phyloP scores from a whole-genome alignment of 2,329 filamentous ascomycete species.

The Claviceps maximensis region DNA sequence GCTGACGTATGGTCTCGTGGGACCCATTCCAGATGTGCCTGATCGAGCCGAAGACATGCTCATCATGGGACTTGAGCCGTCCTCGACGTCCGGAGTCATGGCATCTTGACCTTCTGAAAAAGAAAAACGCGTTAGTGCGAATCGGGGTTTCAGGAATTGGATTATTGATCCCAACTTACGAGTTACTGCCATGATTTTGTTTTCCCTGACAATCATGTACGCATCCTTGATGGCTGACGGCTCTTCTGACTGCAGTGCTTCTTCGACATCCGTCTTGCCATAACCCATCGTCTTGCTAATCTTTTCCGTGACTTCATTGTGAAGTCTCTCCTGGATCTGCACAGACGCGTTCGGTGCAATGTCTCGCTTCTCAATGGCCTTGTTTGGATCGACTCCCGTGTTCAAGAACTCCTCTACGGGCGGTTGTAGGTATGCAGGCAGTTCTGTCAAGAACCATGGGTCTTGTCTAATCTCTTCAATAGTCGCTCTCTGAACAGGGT shows the following conservation, averaged over 20 bases:
- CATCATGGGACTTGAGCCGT: constrained; percentile 34
- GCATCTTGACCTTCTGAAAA: constrained; percentile 21
- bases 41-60: constrained; percentile 43
- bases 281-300: constrained; percentile 98
- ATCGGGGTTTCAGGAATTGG: too few relatives aligned
- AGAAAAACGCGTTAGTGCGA: constrained; percentile 7
- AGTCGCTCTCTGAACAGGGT: constrained; percentile 85
- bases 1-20: constrained; percentile 51
- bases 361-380: constrained; percentile 71
- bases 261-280: constrained; percentile 84
- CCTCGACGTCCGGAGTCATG: constrained; percentile 22
- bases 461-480: constrained; percentile 89
- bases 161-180: constrained; percentile 41
- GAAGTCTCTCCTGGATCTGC: constrained; percentile 75
- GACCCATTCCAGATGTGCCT: constrained; percentile 33
- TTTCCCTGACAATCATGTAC: constrained; percentile 94
- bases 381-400: constrained; percentile 86
- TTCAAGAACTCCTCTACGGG: constrained; percentile 87
- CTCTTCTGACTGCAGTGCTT: constrained; percentile 81
- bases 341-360: constrained; percentile 68
- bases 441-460: constrained; percentile 81
- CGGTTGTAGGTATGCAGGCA: constrained; percentile 75
- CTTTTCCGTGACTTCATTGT: constrained; percentile 86
- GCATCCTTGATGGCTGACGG: constrained; percentile 98
- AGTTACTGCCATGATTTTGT: constrained; percentile 91